phyloP scores from a whole-genome alignment of 331 rosid genomes.

The Acacia concinna region DNA sequence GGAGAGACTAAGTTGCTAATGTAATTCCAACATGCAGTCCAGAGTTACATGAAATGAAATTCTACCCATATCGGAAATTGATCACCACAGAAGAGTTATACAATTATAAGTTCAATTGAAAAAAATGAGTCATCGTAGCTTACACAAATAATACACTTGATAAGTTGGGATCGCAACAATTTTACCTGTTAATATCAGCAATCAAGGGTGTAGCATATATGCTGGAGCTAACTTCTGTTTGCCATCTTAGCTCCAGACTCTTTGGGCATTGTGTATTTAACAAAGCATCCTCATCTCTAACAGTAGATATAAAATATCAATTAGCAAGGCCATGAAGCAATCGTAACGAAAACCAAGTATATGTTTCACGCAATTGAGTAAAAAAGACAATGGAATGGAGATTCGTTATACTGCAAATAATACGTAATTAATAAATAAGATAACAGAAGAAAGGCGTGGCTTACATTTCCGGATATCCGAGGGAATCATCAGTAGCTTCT shows the following conservation, averaged over 20 bases:
- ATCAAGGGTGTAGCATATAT: slow-evolving; percentile 89
- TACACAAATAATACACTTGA: background rate
- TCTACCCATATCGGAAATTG: slow-evolving; percentile 4
- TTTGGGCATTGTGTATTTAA: slow-evolving; percentile 77
- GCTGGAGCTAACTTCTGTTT: slow-evolving; percentile 96
- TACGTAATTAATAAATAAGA: slow-evolving; percentile 5
- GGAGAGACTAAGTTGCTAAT: background rate
- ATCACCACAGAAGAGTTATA: background rate
- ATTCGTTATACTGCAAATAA: background rate
- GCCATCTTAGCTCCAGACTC: slow-evolving; percentile 98
- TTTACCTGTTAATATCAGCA: slow-evolving; percentile 87
- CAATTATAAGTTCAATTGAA: background rate
- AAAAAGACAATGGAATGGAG: background rate
- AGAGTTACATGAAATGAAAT: slow-evolving; percentile 13
- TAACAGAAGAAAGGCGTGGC: background rate
- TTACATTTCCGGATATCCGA: slow-evolving; percentile 75
- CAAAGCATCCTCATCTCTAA: slow-evolving; percentile 90
- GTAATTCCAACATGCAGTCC: background rate
- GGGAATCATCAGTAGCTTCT: slow-evolving; percentile 64
- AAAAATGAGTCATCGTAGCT: no score
- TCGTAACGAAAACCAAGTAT: slow-evolving; percentile 2
- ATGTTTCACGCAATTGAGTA: background rate
- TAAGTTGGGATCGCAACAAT: background rate
- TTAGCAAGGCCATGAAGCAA: background rate
- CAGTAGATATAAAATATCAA: background rate